phyloP scores from a whole-genome alignment of 495 filamentous ascomycete genomes.

The Bacidia rubella region DNA sequence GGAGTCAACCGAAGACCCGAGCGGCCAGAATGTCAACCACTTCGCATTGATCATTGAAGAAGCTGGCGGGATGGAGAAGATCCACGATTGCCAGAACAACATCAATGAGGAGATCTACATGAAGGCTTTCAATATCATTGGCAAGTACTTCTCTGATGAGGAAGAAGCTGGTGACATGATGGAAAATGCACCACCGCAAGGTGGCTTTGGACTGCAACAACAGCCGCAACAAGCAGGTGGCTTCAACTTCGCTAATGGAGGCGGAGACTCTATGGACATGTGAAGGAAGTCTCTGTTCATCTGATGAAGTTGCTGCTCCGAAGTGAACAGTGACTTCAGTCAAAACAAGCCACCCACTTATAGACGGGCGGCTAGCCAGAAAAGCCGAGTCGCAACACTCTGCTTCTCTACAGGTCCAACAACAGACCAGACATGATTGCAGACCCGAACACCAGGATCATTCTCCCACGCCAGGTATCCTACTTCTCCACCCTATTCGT shows the following conservation, averaged over 20 bases:
- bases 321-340: neutral
- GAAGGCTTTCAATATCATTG: constrained; percentile 99
- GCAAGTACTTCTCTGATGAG: constrained; percentile 99
- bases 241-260: constrained; percentile 88
- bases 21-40: constrained; percentile 75
- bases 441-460: too few species aligned
- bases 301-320: neutral
- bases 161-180: constrained; percentile 73
- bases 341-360: neutral
- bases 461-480: too few species aligned
- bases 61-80: constrained; percentile 98
- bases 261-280: constrained; percentile 95
- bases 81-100: constrained; percentile 99
- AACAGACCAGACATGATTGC: neutral
- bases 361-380: neutral
- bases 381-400: neutral
- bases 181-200: constrained; percentile 48
- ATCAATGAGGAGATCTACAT: constrained; percentile 99
- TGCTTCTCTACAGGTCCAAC: neutral
- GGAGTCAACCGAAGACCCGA: constrained; percentile 53
- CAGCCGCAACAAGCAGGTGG: constrained; percentile 59
- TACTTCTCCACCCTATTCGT: constrained; percentile 4
- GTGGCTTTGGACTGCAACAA: constrained; percentile 73
- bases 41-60: constrained; percentile 98
- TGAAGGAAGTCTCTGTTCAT: constrained; percentile 33